Evolutionary conservation across 768 basidiomycete species (phyloP), one percentile per base, ranked within the genome.

Genomic region (Bullera alba): DNA sequence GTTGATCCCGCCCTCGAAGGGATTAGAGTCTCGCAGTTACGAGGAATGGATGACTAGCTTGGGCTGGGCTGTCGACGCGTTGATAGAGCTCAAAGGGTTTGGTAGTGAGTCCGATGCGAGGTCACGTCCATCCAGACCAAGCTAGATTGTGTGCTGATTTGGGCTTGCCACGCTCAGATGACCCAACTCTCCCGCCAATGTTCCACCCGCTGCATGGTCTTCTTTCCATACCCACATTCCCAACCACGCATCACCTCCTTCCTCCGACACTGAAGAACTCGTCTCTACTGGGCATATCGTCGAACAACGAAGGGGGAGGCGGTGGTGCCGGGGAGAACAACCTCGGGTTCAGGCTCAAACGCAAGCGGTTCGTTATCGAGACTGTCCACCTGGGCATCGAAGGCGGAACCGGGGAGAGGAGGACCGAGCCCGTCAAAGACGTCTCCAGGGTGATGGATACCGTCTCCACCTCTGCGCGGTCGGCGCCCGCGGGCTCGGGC

Each of bases 191-290:
- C 21, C 75, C 80, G 6, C 73, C 78, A 2, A 75, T 81, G 42
- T 96, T 92, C 72, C 85, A 90, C 27, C 79, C 82, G 8, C 84
- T 91, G 65, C 86, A 93, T 69, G 95, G 95, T 10, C 75, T 93
- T 45, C 76, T 96, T 17, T 80, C 82, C 41, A 79, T 92, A 25
- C 83, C 85, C 58, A 76, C 79, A 4, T 77, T 93, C 19, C 91
- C 95, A 2, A 77, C 82, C 4, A 81, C 82, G 0, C 81, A 83
- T 48, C 81, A 83, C 22, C 77, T 91, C 34, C 75, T 85, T 23
- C 77, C 92, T 0, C 81, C 87, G 0, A 88, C 88, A 51, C 84
- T 90, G 60, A 84, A 80, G 58, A 82, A 82, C 54, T 97, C 92
- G 4, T 78, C 80, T 4, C 77, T 99, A 38, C 83, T 93, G 10